A percentile compares a stretch with the other conserved stretches of the same genome.
These are phyloP conservation scores for Fraxinus sp. DNA, from an alignment of 305 asterid species.

Conservation along the genomic window DNA sequence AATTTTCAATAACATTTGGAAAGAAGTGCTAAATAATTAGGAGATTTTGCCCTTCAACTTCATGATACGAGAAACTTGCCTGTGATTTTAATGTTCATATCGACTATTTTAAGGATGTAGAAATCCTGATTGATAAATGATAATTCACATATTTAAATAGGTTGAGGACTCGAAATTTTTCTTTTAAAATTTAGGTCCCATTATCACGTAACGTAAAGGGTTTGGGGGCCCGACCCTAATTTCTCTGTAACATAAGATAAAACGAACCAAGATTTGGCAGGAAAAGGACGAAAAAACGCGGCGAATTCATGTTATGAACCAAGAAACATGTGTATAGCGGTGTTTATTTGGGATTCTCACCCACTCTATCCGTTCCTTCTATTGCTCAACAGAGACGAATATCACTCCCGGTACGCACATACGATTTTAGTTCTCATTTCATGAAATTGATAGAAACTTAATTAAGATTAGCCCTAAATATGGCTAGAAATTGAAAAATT, in stretches of 20 bases:
- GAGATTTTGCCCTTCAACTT: not conserved
- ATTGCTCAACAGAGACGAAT: constrained; percentile 83
- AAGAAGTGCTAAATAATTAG: not conserved
- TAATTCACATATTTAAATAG: not conserved
- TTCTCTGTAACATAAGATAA: no score
- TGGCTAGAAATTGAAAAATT: not conserved
- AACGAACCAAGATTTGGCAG: not conserved
- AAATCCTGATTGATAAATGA: not conserved
- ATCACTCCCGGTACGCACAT: constrained; percentile 46
- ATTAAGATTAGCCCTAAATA: not conserved
- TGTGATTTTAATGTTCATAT: not conserved
- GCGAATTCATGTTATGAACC: no score
- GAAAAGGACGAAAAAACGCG: not conserved
- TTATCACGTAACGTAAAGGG: not conserved
- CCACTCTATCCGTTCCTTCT: constrained; percentile 57
- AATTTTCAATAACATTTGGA: not conserved
- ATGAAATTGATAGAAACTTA: not conserved
- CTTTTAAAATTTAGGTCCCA: not conserved
- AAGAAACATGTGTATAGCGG: constrained; percentile 58
- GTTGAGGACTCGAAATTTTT: not conserved
- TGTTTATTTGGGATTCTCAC: constrained; percentile 58
- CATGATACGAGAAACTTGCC: not conserved
- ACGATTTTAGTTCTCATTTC: not conserved
- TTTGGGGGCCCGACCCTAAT: not conserved
- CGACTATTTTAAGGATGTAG: not conserved